phyloP scores from a whole-genome alignment of 768 basidiomycete genomes.

The Termitomyces sp. region DNA sequence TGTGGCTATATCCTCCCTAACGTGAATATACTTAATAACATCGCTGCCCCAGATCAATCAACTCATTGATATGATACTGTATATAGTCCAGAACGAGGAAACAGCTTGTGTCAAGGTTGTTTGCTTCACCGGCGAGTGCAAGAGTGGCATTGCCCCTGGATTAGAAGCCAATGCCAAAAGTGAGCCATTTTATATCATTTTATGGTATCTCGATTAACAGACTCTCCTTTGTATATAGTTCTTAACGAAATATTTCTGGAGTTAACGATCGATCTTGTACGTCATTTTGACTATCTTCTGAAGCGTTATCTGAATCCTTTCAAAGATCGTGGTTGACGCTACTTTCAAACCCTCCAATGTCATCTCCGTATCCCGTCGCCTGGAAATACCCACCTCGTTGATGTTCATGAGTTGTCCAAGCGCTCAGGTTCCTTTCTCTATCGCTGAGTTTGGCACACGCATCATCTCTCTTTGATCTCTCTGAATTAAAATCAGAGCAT shows the following conservation, averaged over 20 bases:
- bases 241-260: no score
- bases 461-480: slow-evolving; percentile 41
- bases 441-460: slow-evolving; percentile 50
- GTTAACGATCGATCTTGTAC: not conserved
- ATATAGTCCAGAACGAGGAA: slow-evolving; percentile 64
- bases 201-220: not conserved
- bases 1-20: slow-evolving; percentile 18
- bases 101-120: slow-evolving; percentile 66
- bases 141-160: slow-evolving; percentile 56
- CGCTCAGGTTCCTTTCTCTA: slow-evolving; percentile 30
- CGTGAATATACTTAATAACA: not conserved
- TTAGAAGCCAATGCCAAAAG: not conserved
- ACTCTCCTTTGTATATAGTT: no score
- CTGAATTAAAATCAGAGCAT: no score
- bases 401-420: slow-evolving; percentile 67
- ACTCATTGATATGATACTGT: slow-evolving; percentile 60
- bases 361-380: slow-evolving; percentile 37
- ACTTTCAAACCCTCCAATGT: no score
- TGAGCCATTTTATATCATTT: not conserved
- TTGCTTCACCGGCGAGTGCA: slow-evolving; percentile 56
- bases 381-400: slow-evolving; percentile 48
- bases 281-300: not conserved
- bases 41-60: slow-evolving; percentile 49
- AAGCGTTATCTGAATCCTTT: not conserved
- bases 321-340: not conserved